phyloP scores from a whole-genome alignment of 2,329 filamentous ascomycete genomes.

The Aspergillus vadensis region DNA sequence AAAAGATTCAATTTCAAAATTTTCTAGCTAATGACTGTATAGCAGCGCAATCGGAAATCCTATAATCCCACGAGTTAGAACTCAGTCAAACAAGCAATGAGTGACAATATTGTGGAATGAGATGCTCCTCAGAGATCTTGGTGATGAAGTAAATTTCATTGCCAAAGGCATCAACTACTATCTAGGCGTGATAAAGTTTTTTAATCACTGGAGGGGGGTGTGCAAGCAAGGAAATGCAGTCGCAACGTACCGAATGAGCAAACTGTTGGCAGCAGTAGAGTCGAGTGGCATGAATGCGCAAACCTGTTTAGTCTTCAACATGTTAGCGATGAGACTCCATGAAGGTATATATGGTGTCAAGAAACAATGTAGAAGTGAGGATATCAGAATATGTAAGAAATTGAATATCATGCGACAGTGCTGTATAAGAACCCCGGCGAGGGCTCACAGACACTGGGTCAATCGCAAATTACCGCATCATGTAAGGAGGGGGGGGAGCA shows the following conservation, averaged over 20 bases:
- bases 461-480: slow-evolving; percentile 99
- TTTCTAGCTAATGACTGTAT: not conserved
- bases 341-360: not conserved
- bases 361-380: slow-evolving; percentile 11
- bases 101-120: slow-evolving; percentile 18
- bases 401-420: slow-evolving; percentile 77
- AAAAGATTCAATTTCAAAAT: not conserved
- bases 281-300: not conserved
- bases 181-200: slow-evolving; percentile 62
- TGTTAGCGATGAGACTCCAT: slow-evolving; percentile 25
- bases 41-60: not conserved
- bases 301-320: slow-evolving; percentile 21
- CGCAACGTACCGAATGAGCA: slow-evolving; percentile 28
- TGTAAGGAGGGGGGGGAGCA: slow-evolving; percentile 35
- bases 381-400: slow-evolving; percentile 99
- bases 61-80: slow-evolving; percentile 25
- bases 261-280: not conserved
- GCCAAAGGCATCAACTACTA: slow-evolving; percentile 65
- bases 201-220: slow-evolving; percentile 63
- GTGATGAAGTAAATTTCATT: slow-evolving; percentile 62
- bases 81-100: slow-evolving; percentile 18
- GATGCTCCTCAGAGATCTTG: slow-evolving; percentile 67
- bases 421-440: slow-evolving; percentile 86
- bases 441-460: slow-evolving; percentile 81
- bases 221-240: slow-evolving; percentile 4